Conservation (phyloP, 108 stramenopile genomes). For the Nitzschia sp. region DNA sequence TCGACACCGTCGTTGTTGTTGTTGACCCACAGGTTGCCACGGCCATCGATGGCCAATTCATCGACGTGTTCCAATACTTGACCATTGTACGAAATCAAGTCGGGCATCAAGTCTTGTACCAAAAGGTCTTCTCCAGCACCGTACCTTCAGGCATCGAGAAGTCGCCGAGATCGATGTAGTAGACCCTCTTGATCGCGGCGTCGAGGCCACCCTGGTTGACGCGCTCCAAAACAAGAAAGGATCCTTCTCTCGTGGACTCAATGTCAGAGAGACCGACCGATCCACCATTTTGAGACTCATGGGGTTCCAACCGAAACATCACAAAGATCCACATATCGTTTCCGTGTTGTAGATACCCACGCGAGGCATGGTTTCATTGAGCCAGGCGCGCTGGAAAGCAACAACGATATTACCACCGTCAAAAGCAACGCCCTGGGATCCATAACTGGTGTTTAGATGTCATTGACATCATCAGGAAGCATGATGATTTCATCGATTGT, state of each 20-base stretch:
- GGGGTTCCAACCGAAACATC: constrained; percentile 60
- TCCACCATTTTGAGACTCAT: constrained; percentile 60
- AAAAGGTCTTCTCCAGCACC: constrained; percentile 44
- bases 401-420: constrained; percentile 50
- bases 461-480: constrained; percentile 52
- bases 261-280: constrained; percentile 81
- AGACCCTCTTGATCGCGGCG: constrained; percentile 66
- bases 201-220: constrained; percentile 76
- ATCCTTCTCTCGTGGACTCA: constrained; percentile 38
- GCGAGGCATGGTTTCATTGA: constrained; percentile 45
- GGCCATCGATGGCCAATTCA: constrained; percentile 46
- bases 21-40: constrained; percentile 55
- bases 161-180: constrained; percentile 45
- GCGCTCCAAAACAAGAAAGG: constrained; percentile 67
- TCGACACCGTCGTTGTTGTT: constrained; percentile 81
- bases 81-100: constrained; percentile 26
- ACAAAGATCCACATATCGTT: constrained; percentile 42
- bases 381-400: constrained; percentile 57
- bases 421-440: constrained; percentile 74
- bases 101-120: constrained; percentile 41
- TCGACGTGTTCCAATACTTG: constrained; percentile 62
- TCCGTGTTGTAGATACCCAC: constrained; percentile 50
- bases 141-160: constrained; percentile 32
- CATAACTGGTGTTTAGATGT: constrained; percentile 43
- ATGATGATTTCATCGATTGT: constrained; percentile 44